Base-by-base conservation (phyloP, 192 early-diverging fungal genomes). In the Linnemannia exigua region DNA sequence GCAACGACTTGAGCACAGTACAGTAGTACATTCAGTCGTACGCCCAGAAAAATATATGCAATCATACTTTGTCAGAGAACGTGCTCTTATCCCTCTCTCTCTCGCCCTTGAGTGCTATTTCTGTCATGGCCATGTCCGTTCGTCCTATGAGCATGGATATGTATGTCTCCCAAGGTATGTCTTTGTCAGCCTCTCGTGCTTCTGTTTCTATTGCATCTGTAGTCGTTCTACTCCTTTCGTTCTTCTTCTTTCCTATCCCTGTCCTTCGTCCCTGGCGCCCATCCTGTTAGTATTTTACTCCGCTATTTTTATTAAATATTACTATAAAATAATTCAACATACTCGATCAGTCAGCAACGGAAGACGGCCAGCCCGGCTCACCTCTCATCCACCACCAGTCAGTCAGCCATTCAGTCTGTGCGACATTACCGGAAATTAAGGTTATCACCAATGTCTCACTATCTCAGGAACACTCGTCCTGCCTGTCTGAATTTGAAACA, bases 191-290 rank as follows among this genome's bases (percentile, higher is more conserved):
- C 58, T 31, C 28, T 12, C 11, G 25, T 63, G 11, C n/a, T 58
- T 58, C 58, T 63, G 12, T 63, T 31, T n/a, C 25, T 63, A 44
- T 25, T 28, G 58, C 58, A 63, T 33, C n/a, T n/a, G n/a, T n/a
- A n/a, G n/a, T n/a, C n/a, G 58, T 25, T 4, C 41, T 44, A 9
- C 9, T 9, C 41, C 41, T 44, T 44, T 44, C 41, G 41, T 44
- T 44, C 41, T 44, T 70, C 68, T 35, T 67, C 68, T 70, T 70
- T 70, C 36, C 68, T 70, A 35, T 16, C 68, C 37, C 11, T 70
- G n/a, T n/a, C n/a, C n/a, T 5, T 19, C 37, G 68, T 41, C 37
- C 68, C 68, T 25, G 68, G 44, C 44, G 33, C 36, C 44, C 36
- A 41, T 41, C 37, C 36, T 15, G 22, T 67, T n/a, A n/a, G 68